Evolutionary conservation across 2,329 filamentous ascomycete species (phyloP), one percentile per base, ranked within the genome.

Genomic region (Dothideomycetes sp.): DNA sequence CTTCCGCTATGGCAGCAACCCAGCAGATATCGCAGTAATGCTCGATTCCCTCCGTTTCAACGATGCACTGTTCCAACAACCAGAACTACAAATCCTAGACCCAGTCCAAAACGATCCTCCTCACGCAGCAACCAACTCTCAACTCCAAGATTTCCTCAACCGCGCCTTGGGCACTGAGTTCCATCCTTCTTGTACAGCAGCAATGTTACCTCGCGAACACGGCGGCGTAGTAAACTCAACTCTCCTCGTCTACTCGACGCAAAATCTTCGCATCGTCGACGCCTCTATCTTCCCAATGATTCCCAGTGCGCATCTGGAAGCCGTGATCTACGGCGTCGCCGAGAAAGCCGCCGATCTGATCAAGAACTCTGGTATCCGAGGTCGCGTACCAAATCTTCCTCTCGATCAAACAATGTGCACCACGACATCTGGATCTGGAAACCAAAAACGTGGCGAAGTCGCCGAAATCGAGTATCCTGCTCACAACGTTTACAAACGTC

Each of bases 201-300:
- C 64, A 11, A 71, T 71, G 68, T 54, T 64, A 31, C 63, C 64
- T 3, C 50, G 53, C 24, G 63, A 64, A 17, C 55, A 65, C 5
- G 68, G 67, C 1, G 69, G 68, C 4, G 69, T 71, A 10, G 68
- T 71, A 0, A 62, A 69, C 41, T 44, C 60, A 9, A 50, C 53
- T 15, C 52, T 67, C 4, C 49, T 50, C 24, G 64, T 68, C 1
- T 63, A 65, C 43, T 64, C 64, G 4, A 61, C 59, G 11, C 50
- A 48, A 23, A 64, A 64, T 39, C 45, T 67, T 24, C 57, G 65
- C 32, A 59, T 68, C n/a, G 63, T 65, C 3, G 65, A 69, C 49
- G 63, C 62, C 4, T 55, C 57, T 12, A 53, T 67, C 22, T 59
- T 66, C 25, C 65, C 64, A 6, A 42, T 67, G 38, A 58, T 68